Base-by-base conservation (phyloP, 768 basidiomycete genomes). In the Termitomyces sp. region DNA sequence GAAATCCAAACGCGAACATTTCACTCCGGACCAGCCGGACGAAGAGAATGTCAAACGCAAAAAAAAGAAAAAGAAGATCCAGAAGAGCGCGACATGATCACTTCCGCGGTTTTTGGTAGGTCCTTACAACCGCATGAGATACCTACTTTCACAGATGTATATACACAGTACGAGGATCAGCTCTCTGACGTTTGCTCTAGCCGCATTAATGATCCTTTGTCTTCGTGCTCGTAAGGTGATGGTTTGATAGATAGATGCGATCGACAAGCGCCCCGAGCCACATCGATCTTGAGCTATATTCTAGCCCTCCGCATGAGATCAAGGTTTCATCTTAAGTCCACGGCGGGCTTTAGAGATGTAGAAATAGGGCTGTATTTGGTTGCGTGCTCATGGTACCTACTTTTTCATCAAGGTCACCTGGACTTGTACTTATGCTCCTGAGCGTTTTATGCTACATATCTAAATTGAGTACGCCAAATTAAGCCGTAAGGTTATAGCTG, bases 21-120 rank as follows among this genome's bases (percentile, higher is more conserved):
- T 58, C 26, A 46, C 61, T 20, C 59, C 55, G 4, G 69, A 65
- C 14, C 61, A 61, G n/a, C 53, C 61, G 16, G 65, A 65, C 5
- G 67, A 60, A 30, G 68, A 64, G 13, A 57, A 58, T 45, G 67
- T 63, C 51, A 72, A 70, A 60, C 66, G 69, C 46, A 78, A 72
- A 61, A 75, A 71, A 63, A 73, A 71, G 51, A 72, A 70, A 46
- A 54, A 70, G 53, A 54, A 55, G 26, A 8, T 44, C 18, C 24
- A 55, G 54, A 46, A 58, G 59, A 72, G 54, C 33, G 32, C 54
- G 40, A 53, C 36, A 36, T 64, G 51, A 59, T 54, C 28, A 1
- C 43, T 20, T 47, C 30, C n/a, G 20, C 35, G 4, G 2, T 48
- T 46, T 9, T 22, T 33, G 26, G 61, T 46, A 46, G 54, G 52